Evolutionary conservation across 257 asterid species (phyloP).

Genomic region (Solanum gracilifrons): DNA sequence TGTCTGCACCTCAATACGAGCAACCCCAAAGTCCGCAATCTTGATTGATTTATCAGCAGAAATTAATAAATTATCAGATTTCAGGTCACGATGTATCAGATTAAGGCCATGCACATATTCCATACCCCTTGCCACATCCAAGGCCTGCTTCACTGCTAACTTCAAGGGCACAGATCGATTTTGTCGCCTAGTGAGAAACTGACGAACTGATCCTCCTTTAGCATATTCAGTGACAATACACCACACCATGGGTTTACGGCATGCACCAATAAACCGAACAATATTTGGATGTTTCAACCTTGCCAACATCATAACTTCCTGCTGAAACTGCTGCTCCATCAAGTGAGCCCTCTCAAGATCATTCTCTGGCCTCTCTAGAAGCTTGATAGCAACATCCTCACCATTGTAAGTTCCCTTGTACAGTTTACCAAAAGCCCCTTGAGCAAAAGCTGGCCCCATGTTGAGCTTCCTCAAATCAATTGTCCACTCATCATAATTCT

Average conservation of each 20-base stretch:
- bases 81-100: slow-evolving; percentile 85
- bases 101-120: slow-evolving; percentile 84
- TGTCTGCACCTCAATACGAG: slow-evolving; percentile 97
- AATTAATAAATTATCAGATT: slow-evolving; percentile 87
- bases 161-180: slow-evolving; percentile 86
- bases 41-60: slow-evolving; percentile 93
- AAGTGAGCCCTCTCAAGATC: slow-evolving; percentile 70
- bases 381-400: slow-evolving; percentile 93
- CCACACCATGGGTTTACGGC: slow-evolving; percentile 98
- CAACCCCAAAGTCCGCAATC: slow-evolving; percentile 97
- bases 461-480: slow-evolving; percentile 87
- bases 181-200: slow-evolving; percentile 70
- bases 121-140: slow-evolving; percentile 98
- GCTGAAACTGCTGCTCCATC: slow-evolving; percentile 98
- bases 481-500: slow-evolving; percentile 82
- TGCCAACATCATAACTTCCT: slow-evolving; percentile 97
- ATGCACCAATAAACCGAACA: slow-evolving; percentile 85
- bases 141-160: slow-evolving; percentile 97
- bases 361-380: slow-evolving; percentile 83
- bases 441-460: slow-evolving; percentile 98
- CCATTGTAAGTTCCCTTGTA: slow-evolving; percentile 85
- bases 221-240: slow-evolving; percentile 96
- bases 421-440: slow-evolving; percentile 97
- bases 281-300: slow-evolving; percentile 81
- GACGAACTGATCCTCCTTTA: slow-evolving; percentile 93